Percentiles rank a stretch among this genome's conserved stretches.
Evolutionary conservation across 2,329 filamentous ascomycete species (phyloP).

Genomic region (Epicoccum nigrum): DNA sequence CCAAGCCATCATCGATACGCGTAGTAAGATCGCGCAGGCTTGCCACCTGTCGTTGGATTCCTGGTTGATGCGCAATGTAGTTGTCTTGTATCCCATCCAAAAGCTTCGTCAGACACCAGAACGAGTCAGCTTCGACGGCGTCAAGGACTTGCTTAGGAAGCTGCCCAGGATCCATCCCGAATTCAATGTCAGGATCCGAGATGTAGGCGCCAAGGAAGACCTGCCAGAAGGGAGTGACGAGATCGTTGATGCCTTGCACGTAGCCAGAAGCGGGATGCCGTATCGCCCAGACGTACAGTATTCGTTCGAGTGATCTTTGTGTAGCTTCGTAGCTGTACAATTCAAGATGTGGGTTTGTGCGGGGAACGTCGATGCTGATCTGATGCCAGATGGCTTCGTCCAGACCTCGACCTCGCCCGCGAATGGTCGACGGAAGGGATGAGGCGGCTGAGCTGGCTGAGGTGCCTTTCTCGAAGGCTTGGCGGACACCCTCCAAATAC

Average conservation of each 20-base stretch:
- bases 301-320: constrained; percentile 89
- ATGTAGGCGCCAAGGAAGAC: constrained; percentile 95
- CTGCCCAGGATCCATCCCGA: constrained; percentile 95
- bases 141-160: constrained; percentile 88
- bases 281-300: constrained; percentile 97
- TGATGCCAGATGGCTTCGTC: constrained; percentile 99
- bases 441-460: constrained; percentile 49
- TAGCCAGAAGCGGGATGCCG: constrained; percentile 96
- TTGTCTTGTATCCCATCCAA: constrained; percentile 99
- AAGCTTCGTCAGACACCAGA: constrained; percentile 97
- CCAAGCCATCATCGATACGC: constrained; percentile 81
- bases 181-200: constrained; percentile 89
- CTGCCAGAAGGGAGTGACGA: constrained; percentile 98
- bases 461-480: constrained; percentile 65
- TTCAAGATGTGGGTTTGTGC: constrained; percentile 94
- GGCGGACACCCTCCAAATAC: constrained; percentile 86
- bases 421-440: constrained; percentile 53
- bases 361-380: constrained; percentile 96
- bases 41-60: constrained; percentile 91
- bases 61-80: constrained; percentile 96
- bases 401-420: constrained; percentile 74
- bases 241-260: constrained; percentile 97
- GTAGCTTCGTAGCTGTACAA: constrained; percentile 96
- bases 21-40: constrained; percentile 88
- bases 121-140: constrained; percentile 95